Evolutionary conservation across 2,329 filamentous ascomycete species (phyloP).

Genomic region (Claviceps purpurea): DNA sequence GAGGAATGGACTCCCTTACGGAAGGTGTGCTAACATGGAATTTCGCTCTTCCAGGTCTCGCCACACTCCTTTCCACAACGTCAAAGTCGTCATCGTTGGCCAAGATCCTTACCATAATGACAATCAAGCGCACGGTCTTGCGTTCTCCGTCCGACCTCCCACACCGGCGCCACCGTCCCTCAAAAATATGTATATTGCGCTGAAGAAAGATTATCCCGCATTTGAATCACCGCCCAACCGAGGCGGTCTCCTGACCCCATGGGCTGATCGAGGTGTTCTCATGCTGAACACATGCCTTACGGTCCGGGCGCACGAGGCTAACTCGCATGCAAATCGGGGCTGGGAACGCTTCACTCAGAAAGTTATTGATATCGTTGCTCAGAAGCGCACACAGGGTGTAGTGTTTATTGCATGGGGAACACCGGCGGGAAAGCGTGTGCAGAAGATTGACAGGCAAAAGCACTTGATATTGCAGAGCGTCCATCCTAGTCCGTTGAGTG

Average conservation of each 20-base stretch:
- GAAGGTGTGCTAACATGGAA: neutral
- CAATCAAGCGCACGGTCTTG: slow-evolving; percentile 92
- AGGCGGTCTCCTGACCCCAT: slow-evolving; percentile 74
- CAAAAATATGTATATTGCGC: slow-evolving; percentile 80
- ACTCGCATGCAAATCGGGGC: slow-evolving; percentile 71
- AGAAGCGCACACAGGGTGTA: slow-evolving; percentile 64
- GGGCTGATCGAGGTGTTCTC: slow-evolving; percentile 86
- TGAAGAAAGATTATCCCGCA: slow-evolving; percentile 76
- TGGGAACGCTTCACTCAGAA: slow-evolving; percentile 92
- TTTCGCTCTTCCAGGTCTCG: slow-evolving; percentile 19
- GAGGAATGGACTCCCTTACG: neutral
- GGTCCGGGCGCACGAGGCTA: slow-evolving; percentile 77
- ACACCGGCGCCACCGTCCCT: slow-evolving; percentile 81
- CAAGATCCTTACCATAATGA: slow-evolving; percentile 96
- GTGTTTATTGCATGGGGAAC: slow-evolving; percentile 93
- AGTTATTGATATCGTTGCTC: slow-evolving; percentile 75
- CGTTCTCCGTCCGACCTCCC: slow-evolving; percentile 86
- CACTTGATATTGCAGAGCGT: slow-evolving; percentile 79
- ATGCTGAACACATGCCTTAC: slow-evolving; percentile 93
- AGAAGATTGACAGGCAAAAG: slow-evolving; percentile 54
- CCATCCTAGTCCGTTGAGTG: slow-evolving; percentile 89
- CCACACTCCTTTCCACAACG: slow-evolving; percentile 74
- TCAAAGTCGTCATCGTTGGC: slow-evolving; percentile 87
- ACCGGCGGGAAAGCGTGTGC: slow-evolving; percentile 68
- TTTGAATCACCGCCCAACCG: slow-evolving; percentile 66